These are phyloP conservation scores for Strobilomyces confusus DNA, from an alignment of 768 basidiomycete genomes.

Conservation along the genomic window DNA sequence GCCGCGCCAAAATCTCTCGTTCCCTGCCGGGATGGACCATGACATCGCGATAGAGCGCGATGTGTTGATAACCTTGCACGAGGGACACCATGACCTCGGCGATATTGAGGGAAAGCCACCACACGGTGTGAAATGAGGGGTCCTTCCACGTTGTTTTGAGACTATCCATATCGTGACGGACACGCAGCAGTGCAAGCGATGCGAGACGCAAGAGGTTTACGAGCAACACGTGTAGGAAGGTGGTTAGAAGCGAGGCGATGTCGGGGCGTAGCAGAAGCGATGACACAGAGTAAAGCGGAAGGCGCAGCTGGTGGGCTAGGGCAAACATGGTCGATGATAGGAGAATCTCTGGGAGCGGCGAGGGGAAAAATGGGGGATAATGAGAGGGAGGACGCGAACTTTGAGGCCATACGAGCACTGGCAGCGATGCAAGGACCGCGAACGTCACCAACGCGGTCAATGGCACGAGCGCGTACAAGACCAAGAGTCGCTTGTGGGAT, in stretches of 20 bases:
- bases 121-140: conserved; percentile 58
- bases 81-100: conserved; percentile 65
- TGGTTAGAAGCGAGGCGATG: conserved; percentile 34
- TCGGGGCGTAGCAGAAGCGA: conserved; percentile 27
- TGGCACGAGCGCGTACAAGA: conserved; percentile 60
- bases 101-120: conserved; percentile 72
- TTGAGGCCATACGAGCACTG: conserved; percentile 45
- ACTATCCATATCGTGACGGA: conserved; percentile 41
- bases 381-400: conserved; percentile 31
- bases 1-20: conserved; percentile 35
- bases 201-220: conserved; percentile 53
- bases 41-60: conserved; percentile 65
- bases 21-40: conserved; percentile 47
- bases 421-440: conserved; percentile 46
- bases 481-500: conserved; percentile 53
- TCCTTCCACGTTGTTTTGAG: conserved; percentile 51
- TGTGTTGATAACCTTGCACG: conserved; percentile 65
- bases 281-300: conserved; percentile 34
- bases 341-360: conserved; percentile 63
- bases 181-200: conserved; percentile 49
- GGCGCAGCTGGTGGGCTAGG: conserved; percentile 28
- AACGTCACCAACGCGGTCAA: conserved; percentile 48
- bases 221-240: conserved; percentile 46
- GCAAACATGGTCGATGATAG: conserved; percentile 54
- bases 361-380: conserved; percentile 50